These are phyloP conservation scores for Cadophora malorum DNA, from an alignment of 2,329 filamentous ascomycete genomes.

Conservation along the genomic window DNA sequence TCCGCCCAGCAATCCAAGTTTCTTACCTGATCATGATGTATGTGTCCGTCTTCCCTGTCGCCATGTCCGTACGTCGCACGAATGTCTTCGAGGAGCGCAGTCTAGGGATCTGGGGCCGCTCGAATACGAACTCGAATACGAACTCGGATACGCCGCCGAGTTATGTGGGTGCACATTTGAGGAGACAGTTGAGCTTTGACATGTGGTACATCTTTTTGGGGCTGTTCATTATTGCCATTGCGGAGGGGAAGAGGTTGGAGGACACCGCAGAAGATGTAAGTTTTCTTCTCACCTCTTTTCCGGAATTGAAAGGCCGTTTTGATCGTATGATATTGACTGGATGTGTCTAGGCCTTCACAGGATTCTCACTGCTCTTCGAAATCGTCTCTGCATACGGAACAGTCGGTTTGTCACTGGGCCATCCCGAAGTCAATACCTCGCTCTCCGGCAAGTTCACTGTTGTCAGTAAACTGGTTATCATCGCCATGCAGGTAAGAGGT, in stretches of 20 bases:
- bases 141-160: slow-evolving; percentile 64
- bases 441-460: slow-evolving; percentile 83
- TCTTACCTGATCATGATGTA: slow-evolving; percentile 99
- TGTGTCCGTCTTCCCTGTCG: slow-evolving; percentile 95
- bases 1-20: slow-evolving; percentile 92
- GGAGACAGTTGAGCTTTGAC: slow-evolving; percentile 93
- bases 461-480: slow-evolving; percentile 66
- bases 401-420: slow-evolving; percentile 88
- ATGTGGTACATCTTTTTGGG: slow-evolving; percentile 96
- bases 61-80: slow-evolving; percentile 90
- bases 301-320: too few species aligned
- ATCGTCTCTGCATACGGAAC: slow-evolving; percentile 92
- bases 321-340: too few species aligned
- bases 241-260: slow-evolving; percentile 78
- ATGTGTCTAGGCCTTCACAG: slow-evolving; percentile 59
- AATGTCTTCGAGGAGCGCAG: slow-evolving; percentile 96
- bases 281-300: neutral
- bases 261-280: slow-evolving; percentile 37
- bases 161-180: slow-evolving; percentile 90
- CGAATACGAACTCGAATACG: slow-evolving; percentile 53
- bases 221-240: slow-evolving; percentile 89
- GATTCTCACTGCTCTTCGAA: slow-evolving; percentile 80
- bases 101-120: slow-evolving; percentile 71
- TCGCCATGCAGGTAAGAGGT: slow-evolving; percentile 73
- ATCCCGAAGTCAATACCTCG: slow-evolving; percentile 74